These are phyloP conservation scores for Nicotiana obtusifolia DNA, from an alignment of 257 asterid species.

Conservation along the genomic window DNA sequence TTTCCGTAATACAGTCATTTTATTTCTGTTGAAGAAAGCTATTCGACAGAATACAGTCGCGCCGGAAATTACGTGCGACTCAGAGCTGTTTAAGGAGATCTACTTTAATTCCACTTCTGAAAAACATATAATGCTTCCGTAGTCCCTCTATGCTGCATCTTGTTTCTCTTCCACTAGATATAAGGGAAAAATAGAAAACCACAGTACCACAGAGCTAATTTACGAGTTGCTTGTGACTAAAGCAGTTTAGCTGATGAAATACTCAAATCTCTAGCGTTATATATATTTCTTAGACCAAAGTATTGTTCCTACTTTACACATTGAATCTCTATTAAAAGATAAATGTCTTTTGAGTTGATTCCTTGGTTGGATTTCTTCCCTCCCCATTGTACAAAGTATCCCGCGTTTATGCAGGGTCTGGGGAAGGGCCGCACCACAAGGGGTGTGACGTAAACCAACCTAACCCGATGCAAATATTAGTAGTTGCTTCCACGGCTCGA, in stretches of 20 bases:
- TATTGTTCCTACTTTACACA: not conserved
- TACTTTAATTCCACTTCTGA: not conserved
- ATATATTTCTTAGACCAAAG: not conserved
- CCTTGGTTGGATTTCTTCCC: not conserved
- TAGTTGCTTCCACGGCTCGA: too few relatives aligned
- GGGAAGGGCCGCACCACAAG: too few relatives aligned
- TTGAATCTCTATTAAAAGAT: not conserved
- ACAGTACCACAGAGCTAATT: not conserved
- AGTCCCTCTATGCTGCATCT: conserved; percentile 1
- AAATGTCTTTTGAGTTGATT: not conserved
- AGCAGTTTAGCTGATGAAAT: not conserved
- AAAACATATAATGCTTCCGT: not conserved
- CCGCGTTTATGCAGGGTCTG: too few relatives aligned
- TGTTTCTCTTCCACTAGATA: not conserved
- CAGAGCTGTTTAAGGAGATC: not conserved
- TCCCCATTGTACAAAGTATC: too few relatives aligned
- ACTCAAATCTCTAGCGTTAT: too few relatives aligned
- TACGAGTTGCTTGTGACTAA: not conserved
- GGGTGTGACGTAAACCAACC: too few relatives aligned
- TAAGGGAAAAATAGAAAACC: not conserved
- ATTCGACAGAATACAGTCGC: not conserved
- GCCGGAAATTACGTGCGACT: not conserved
- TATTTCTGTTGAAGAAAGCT: not conserved
- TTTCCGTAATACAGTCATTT: not conserved
- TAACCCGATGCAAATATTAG: too few relatives aligned